phyloP scores from a whole-genome alignment of 2,329 filamentous ascomycete species.

The Meredithiella fracta region DNA sequence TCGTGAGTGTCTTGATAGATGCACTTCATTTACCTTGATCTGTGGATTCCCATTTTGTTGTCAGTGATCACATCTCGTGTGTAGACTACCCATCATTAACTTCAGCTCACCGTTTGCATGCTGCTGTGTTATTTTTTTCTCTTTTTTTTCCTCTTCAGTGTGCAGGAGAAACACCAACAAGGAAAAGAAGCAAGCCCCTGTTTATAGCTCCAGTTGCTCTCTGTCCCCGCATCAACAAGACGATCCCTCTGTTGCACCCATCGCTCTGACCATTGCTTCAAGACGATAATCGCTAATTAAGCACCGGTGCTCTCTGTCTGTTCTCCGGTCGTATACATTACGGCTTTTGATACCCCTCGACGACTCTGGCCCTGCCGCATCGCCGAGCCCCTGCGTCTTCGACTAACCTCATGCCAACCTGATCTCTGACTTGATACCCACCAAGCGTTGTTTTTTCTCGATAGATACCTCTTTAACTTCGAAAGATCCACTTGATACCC shows the following conservation, averaged over 20 bases:
- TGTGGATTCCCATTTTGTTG: neutral
- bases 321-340: too few species aligned
- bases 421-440: neutral
- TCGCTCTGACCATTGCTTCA: neutral
- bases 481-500: neutral
- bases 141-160: neutral
- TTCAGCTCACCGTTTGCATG: neutral
- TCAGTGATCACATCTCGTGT: neutral
- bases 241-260: neutral
- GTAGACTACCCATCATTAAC: neutral
- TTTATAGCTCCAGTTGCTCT: neutral
- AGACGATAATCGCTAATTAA: neutral
- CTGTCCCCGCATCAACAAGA: neutral
- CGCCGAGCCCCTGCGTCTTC: neutral
- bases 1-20: neutral
- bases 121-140: constrained; percentile 1
- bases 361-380: neutral
- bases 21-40: neutral
- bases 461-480: neutral
- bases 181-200: constrained; percentile 2
- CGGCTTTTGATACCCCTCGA: neutral
- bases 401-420: neutral
- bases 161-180: constrained; percentile 1
- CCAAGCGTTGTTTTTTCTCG: neutral
- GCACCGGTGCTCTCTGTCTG: neutral